Percentiles rank a stretch among this genome's conserved stretches.
These are phyloP conservation scores for Echeveria elegans DNA, from an alignment of 164 flowering plant species.

Conservation along the genomic window DNA sequence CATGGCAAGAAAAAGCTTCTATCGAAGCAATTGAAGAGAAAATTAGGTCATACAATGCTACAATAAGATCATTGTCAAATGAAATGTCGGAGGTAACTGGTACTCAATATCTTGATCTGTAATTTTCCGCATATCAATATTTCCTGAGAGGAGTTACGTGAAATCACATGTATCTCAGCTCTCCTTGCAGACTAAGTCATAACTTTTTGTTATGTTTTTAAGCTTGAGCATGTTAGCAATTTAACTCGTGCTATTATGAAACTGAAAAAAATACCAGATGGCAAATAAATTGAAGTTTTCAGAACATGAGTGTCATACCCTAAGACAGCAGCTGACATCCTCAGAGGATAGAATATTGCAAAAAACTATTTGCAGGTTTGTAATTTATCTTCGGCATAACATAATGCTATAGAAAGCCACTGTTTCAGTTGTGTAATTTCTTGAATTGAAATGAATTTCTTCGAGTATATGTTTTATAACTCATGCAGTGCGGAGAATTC, in stretches of 20 bases:
- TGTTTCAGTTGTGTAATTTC: too few species aligned
- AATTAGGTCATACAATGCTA: constrained; percentile 29
- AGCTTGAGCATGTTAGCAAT: background rate
- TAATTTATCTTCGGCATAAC: background rate
- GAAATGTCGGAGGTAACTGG: constrained; percentile 49
- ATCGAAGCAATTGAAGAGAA: constrained; percentile 52
- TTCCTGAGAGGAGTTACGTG: background rate
- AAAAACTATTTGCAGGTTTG: constrained; percentile 53
- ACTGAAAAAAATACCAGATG: constrained; percentile 32
- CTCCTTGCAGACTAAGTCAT: background rate
- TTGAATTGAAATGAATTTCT: background rate
- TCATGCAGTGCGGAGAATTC: constrained; percentile 40
- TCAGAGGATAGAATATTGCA: too few species aligned
- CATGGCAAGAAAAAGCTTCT: constrained; percentile 66
- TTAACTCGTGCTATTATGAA: background rate
- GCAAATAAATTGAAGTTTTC: constrained; percentile 39
- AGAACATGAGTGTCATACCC: constrained; percentile 35
- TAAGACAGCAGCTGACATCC: constrained; percentile 27
- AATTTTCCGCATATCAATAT: background rate
- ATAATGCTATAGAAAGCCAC: background rate
- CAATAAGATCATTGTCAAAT: constrained; percentile 35
- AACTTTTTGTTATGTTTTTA: background rate
- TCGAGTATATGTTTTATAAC: too few species aligned
- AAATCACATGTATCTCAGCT: background rate
- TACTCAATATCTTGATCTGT: background rate